Conservation (phyloP, 805 yeast species). For the Candida orba region DNA sequence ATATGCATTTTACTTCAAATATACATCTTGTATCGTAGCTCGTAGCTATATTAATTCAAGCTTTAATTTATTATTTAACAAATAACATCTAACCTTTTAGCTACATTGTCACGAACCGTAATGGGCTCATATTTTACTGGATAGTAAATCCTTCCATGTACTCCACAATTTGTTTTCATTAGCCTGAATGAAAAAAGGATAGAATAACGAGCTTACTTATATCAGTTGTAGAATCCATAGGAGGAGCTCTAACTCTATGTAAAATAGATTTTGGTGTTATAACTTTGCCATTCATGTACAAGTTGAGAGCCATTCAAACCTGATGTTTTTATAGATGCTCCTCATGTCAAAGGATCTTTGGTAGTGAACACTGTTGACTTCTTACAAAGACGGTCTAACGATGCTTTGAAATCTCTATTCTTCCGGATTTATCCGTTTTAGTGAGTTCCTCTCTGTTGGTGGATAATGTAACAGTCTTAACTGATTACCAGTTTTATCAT, state of each 20-base stretch:
- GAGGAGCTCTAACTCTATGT: conserved; percentile 22
- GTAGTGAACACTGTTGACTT: no score
- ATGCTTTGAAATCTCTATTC: no score
- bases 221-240: conserved; percentile 14
- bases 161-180: conserved; percentile 19
- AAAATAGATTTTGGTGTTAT: no score
- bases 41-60: no score
- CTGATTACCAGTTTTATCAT: conserved; percentile 19
- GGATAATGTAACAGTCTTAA: conserved; percentile 21
- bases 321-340: no score
- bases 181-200: conserved; percentile 23
- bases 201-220: conserved; percentile 20
- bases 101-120: conserved; percentile 20
- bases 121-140: conserved; percentile 25
- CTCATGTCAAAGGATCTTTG: no score
- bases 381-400: no score
- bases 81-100: conserved; percentile 18
- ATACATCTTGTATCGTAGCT: no score
- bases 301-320: no score
- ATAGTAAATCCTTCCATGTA: conserved; percentile 21
- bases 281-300: no score
- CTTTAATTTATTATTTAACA: conserved; percentile 1
- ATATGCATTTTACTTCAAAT: no score
- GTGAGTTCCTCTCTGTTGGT: conserved; percentile 14
- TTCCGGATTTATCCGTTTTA: conserved; percentile 18